phyloP scores from a whole-genome alignment of 345 rosid genomes.

The Euphorbia pulcherrima region DNA sequence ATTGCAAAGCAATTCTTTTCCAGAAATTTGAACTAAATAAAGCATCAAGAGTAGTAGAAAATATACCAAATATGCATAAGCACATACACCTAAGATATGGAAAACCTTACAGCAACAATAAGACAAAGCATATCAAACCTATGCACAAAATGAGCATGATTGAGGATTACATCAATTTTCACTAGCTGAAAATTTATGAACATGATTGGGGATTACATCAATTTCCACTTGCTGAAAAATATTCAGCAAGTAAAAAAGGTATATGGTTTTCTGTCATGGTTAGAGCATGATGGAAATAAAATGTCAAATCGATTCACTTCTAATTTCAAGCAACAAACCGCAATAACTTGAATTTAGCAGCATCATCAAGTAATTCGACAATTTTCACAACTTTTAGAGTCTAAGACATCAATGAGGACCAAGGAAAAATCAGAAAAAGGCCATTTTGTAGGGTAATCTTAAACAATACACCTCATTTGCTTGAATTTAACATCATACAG shows the following conservation, averaged over 20 bases:
- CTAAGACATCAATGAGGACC: slow-evolving; percentile 4
- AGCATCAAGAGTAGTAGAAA: too few species aligned
- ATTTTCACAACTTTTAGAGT: neutral
- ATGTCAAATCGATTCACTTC: neutral
- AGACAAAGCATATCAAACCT: neutral
- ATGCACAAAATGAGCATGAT: neutral
- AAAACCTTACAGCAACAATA: neutral
- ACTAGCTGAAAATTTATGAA: neutral
- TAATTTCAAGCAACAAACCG: slow-evolving; percentile 1
- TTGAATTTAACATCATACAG: slow-evolving; percentile 3
- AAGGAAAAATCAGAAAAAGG: neutral
- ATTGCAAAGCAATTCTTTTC: neutral
- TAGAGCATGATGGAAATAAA: too few species aligned
- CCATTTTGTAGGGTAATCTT: neutral
- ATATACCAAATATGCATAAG: too few species aligned
- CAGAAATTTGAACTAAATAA: neutral
- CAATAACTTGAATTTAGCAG: neutral
- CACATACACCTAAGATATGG: too few species aligned
- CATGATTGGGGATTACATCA: too few species aligned
- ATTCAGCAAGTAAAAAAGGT: too few species aligned
- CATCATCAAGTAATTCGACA: slow-evolving; percentile 7
- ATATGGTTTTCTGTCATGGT: too few species aligned
- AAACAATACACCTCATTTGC: slow-evolving; percentile 12
- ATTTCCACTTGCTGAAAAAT: too few species aligned
- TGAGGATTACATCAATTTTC: neutral